These are phyloP conservation scores for Vigna radiata DNA, from an alignment of 306 rosid species.

Conservation along the genomic window DNA sequence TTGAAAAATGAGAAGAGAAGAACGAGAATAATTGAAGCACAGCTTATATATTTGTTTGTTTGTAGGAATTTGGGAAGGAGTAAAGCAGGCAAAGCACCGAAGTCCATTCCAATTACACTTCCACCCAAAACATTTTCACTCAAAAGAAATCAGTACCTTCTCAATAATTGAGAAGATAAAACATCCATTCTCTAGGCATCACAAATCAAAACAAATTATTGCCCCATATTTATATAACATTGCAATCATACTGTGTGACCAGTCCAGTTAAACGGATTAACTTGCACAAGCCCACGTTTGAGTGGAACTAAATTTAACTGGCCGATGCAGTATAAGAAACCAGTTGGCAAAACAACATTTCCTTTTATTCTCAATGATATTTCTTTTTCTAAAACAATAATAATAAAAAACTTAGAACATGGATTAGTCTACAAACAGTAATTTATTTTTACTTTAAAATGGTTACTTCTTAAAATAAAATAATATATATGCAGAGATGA, in stretches of 20 bases:
- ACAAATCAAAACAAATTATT: conserved; percentile 28
- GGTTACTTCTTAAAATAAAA: neutral
- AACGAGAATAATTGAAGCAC: conserved; percentile 15
- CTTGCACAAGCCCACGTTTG: neutral
- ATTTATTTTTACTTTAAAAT: neutral
- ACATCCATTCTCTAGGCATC: conserved; percentile 26
- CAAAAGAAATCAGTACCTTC: conserved; percentile 17
- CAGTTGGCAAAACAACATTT: neutral
- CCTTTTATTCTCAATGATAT: neutral
- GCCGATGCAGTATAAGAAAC: neutral
- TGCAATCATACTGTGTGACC: neutral
- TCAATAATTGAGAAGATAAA: conserved; percentile 33
- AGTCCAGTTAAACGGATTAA: neutral
- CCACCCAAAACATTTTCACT: conserved; percentile 8
- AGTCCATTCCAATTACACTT: conserved; percentile 26
- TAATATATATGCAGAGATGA: neutral
- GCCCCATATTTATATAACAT: neutral
- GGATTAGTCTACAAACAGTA: neutral
- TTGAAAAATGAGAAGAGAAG: conserved; percentile 9
- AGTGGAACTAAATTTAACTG: neutral
- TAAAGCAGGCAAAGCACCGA: conserved; percentile 18
- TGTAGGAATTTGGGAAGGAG: neutral
- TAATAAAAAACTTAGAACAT: neutral
- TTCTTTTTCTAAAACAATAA: neutral
- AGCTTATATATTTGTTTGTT: neutral